Base-by-base conservation (phyloP, 139 green algal species). In the Picochlorum sp. region DNA sequence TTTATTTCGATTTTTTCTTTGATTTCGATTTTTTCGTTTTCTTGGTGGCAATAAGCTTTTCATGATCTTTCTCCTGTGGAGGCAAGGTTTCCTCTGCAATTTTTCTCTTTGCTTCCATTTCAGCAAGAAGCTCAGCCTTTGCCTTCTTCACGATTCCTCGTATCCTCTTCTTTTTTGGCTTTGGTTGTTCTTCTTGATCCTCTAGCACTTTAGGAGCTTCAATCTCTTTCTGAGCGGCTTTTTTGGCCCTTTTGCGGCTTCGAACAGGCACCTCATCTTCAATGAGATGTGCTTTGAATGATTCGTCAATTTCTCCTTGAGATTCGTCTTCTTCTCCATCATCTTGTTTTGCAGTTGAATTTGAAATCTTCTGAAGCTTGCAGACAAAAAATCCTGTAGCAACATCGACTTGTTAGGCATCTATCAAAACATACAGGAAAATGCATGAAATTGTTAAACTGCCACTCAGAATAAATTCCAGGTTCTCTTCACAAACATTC, bases 311-410 rank as follows among this genome's bases (percentile, higher is more conserved):
- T 5, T 26, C 45, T 30, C 25, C 20, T 22, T 64, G 45, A 20
- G 50, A 35, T 51, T 22, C 24, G 10, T 64, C 59, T 33, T 62
- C 29, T 5, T 22, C 39, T 33, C 10, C 20, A 37, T 64, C 55
- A 32, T 72, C 57, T 26, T 25, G 49, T 55, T 30, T 70, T 65
- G 39, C 74, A 57, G 41, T 80, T 82, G 39, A 69, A 65, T 97
- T 96, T 47, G 71, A 81, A 30, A 95, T 43, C 78, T 99, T 99
- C 72, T 96, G 95, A 33, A 99, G 69, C 79, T 97, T 99, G 80
- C 85, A 95, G 36, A 98, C 93, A 56, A 98, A 98, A 79, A 99
- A 99, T n/a, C 87, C 85, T 90, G 72, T 33, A 65, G 29, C 35
- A 25, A 52, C 40, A 22, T 30, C 2, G 36, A 30, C 25, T 63